Conservation (phyloP, 192 early-diverging fungal species). For the Diversispora eburnea region DNA sequence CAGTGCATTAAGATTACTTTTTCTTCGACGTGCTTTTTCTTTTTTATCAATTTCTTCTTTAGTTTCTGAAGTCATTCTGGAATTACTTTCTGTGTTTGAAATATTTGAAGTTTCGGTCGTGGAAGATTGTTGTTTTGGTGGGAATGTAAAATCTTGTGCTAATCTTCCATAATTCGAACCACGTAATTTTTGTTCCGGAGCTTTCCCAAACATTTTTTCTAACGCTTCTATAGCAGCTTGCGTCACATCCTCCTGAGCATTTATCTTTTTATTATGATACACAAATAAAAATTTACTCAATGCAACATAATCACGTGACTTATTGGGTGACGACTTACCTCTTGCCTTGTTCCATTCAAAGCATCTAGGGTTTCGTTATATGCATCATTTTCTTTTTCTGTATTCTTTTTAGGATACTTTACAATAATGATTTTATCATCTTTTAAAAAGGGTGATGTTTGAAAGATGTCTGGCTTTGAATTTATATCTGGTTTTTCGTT, state of each 20-base stretch:
- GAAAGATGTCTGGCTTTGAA: conserved; percentile 21
- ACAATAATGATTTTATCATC: conserved; percentile 8
- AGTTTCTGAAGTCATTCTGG: background rate
- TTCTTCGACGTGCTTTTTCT: conserved; percentile 11
- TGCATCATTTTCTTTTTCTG: background rate
- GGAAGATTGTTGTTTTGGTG: background rate
- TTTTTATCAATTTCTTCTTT: conserved; percentile 19
- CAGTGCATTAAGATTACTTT: conserved; percentile 20
- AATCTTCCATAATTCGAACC: conserved; percentile 18
- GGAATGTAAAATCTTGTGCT: conserved; percentile 9
- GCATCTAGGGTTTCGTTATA: conserved; percentile 3
- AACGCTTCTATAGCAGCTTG: conserved; percentile 11
- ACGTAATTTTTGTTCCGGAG: background rate
- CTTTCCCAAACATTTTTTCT: conserved; percentile 7
- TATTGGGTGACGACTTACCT: background rate
- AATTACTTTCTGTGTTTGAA: background rate
- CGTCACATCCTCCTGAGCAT: background rate
- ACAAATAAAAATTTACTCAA: background rate
- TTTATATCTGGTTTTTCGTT: background rate
- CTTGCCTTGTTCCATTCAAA: conserved; percentile 15
- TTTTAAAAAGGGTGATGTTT: background rate
- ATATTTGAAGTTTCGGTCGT: background rate
- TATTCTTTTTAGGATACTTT: conserved; percentile 6
- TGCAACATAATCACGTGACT: background rate
- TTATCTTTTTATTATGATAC: background rate